A percentile compares a stretch with the other conserved stretches of the same genome.
These are phyloP conservation scores for Crucihimalaya himalaica DNA, from an alignment of 345 rosid species.

Conservation along the genomic window DNA sequence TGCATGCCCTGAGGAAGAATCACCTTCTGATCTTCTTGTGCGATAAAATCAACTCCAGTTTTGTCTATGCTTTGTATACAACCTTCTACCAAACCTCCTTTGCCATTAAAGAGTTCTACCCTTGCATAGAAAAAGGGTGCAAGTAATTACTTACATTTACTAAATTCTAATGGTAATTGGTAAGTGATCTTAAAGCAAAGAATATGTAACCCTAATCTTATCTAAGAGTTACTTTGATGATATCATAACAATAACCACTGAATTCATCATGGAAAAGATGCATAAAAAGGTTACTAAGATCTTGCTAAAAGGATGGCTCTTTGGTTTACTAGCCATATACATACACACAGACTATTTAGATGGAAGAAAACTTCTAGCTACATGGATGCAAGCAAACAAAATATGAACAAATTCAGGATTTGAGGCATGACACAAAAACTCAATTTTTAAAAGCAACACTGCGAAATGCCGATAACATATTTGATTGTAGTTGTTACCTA, in stretches of 20 bases:
- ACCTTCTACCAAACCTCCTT: slow-evolving; percentile 73
- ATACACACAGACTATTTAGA: not conserved
- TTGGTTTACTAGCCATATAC: not conserved
- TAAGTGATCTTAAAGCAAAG: not conserved
- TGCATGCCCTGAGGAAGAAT: slow-evolving; percentile 56
- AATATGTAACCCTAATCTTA: not conserved
- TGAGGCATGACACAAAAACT: not conserved
- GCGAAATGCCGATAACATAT: not conserved
- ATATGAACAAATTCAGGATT: not conserved
- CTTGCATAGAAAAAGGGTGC: slow-evolving; percentile 47
- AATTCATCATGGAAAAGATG: slow-evolving; percentile 6
- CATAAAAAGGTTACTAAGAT: slow-evolving; percentile 8
- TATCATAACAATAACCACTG: not conserved
- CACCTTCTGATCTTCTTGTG: slow-evolving; percentile 58
- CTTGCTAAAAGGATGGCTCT: not conserved
- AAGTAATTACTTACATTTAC: slow-evolving; percentile 15
- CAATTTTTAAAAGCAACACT: not conserved
- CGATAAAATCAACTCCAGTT: slow-evolving; percentile 63
- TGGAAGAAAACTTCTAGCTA: not conserved
- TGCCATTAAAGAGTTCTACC: slow-evolving; percentile 95
- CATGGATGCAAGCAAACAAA: not conserved
- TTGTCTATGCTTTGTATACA: slow-evolving; percentile 64
- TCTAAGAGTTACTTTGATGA: not conserved
- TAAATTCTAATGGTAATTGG: not conserved
- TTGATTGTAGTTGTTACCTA: slow-evolving; percentile 42